Conservation (phyloP, 192 early-diverging fungal species). For the Diversispora epigaea region DNA sequence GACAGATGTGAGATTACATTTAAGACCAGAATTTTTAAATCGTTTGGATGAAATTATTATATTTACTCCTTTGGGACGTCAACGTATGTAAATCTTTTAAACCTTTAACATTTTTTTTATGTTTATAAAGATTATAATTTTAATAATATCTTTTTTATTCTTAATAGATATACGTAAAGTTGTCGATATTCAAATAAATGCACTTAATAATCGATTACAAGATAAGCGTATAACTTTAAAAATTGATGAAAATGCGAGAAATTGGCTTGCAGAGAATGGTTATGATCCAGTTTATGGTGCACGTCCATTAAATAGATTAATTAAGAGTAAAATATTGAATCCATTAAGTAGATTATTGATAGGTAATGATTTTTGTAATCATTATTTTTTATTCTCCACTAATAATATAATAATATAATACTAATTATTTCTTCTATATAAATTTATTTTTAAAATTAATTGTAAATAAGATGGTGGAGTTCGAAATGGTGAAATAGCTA, state of each 20-base stretch:
- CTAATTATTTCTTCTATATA: not conserved
- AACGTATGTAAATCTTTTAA: slow-evolving; percentile 16
- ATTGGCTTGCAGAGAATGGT: slow-evolving; percentile 72
- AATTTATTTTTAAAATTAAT: not conserved
- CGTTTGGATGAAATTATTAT: slow-evolving; percentile 92
- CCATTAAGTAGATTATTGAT: slow-evolving; percentile 40
- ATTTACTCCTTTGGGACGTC: slow-evolving; percentile 69
- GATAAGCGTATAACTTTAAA: slow-evolving; percentile 72
- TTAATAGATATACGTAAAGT: slow-evolving; percentile 60
- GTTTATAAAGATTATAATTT: not conserved
- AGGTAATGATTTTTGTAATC: not conserved
- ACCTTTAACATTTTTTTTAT: not conserved
- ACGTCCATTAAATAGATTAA: slow-evolving; percentile 83
- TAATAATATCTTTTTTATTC: not conserved
- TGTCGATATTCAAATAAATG: slow-evolving; percentile 70
- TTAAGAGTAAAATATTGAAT: slow-evolving; percentile 69
- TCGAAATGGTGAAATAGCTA: slow-evolving; percentile 16
- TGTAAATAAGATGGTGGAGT: slow-evolving; percentile 22
- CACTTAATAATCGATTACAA: slow-evolving; percentile 68
- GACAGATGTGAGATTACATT: slow-evolving; percentile 71
- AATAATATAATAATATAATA: not conserved
- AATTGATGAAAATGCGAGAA: slow-evolving; percentile 68
- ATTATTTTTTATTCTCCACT: too few species aligned
- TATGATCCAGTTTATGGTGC: slow-evolving; percentile 97
- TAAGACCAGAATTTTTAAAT: slow-evolving; percentile 96